These are phyloP conservation scores for Tolypocladium album DNA, from an alignment of 2,329 filamentous ascomycete genomes.

Conservation along the genomic window DNA sequence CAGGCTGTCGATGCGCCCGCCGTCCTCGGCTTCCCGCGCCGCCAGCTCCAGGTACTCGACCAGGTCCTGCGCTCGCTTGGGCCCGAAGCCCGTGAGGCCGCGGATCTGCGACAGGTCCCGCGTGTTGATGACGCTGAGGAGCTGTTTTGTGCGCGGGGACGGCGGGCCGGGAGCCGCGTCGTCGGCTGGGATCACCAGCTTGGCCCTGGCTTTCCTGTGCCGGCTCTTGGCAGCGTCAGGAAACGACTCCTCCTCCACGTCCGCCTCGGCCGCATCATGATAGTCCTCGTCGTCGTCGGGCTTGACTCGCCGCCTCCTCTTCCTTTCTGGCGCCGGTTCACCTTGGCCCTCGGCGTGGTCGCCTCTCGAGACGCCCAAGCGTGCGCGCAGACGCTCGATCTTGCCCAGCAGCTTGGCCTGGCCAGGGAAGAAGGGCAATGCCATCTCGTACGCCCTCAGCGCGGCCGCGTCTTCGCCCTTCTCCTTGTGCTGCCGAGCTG, in stretches of 20 bases:
- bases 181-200: background rate
- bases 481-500: slow-evolving; percentile 84
- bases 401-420: slow-evolving; percentile 68
- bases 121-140: slow-evolving; percentile 65
- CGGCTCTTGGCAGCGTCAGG: background rate
- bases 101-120: slow-evolving; percentile 56
- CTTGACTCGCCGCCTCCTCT: background rate
- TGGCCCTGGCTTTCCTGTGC: background rate
- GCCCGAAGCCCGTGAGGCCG: slow-evolving; percentile 57
- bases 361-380: slow-evolving; percentile 27
- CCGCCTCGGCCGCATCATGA: slow-evolving; percentile 16
- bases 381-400: slow-evolving; percentile 50
- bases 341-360: slow-evolving; percentile 4
- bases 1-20: slow-evolving; percentile 33
- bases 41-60: slow-evolving; percentile 43
- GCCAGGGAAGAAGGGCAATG: slow-evolving; percentile 73
- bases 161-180: slow-evolving; percentile 10
- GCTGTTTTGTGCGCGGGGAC: slow-evolving; percentile 47
- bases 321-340: background rate
- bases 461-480: slow-evolving; percentile 69
- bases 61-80: slow-evolving; percentile 57
- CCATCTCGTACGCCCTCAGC: slow-evolving; percentile 76
- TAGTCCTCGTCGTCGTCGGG: slow-evolving; percentile 2
- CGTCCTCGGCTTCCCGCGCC: slow-evolving; percentile 21
- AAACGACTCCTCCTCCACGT: background rate